phyloP scores from a whole-genome alignment of 148 eudicot genomes.

The Dysphania ambrosioides region DNA sequence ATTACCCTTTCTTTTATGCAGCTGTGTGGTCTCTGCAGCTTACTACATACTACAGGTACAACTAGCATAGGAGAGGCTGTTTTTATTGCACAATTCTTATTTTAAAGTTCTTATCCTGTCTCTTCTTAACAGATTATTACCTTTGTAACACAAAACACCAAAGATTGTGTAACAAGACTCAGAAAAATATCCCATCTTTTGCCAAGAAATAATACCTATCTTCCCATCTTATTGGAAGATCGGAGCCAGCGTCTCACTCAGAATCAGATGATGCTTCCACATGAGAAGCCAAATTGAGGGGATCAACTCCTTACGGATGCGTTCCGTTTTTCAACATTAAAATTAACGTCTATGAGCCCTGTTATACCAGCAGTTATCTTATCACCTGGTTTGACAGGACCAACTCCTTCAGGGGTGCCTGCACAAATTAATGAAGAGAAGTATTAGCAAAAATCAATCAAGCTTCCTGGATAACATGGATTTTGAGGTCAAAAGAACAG shows the following conservation, averaged over 20 bases:
- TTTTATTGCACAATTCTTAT: too few species aligned
- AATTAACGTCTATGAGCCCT: constrained; percentile 69
- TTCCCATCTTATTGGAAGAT: neutral
- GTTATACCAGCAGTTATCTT: constrained; percentile 89
- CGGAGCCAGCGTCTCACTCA: neutral
- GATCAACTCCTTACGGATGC: constrained; percentile 31
- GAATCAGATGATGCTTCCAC: too few species aligned
- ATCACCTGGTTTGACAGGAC: constrained; percentile 89
- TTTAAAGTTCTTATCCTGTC: too few species aligned
- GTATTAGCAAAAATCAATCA: neutral
- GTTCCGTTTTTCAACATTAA: constrained; percentile 56
- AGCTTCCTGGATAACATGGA: neutral
- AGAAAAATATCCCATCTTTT: neutral
- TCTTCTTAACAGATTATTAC: too few species aligned
- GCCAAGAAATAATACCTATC: too few species aligned
- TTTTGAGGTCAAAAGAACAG: neutral
- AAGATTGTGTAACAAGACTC: neutral
- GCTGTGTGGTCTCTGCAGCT: neutral
- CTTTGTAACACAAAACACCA: too few species aligned
- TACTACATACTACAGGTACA: neutral
- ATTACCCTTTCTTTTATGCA: neutral
- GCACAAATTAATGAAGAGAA: constrained; percentile 20
- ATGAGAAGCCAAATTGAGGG: constrained; percentile 13
- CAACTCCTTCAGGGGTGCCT: constrained; percentile 95
- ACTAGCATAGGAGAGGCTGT: too few species aligned